These are phyloP conservation scores for Murraya koenigii DNA, from an alignment of 345 rosid genomes.

Conservation along the genomic window DNA sequence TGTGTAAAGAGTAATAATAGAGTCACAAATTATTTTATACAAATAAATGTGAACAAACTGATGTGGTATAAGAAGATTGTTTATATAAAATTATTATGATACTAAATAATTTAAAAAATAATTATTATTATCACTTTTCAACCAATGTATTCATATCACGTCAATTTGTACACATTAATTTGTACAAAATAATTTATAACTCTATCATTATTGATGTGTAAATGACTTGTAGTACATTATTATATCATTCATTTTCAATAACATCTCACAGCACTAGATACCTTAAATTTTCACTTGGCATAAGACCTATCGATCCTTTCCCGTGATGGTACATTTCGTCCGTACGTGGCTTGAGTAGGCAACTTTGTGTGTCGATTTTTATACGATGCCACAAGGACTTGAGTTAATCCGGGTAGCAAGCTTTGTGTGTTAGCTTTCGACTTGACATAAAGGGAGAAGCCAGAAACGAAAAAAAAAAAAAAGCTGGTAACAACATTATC, in stretches of 20 bases:
- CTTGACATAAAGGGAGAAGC: slow-evolving; percentile 45
- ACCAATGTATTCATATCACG: too few species aligned
- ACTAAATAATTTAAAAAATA: too few species aligned
- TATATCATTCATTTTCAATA: background rate
- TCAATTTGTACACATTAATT: too few species aligned
- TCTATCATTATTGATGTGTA: too few species aligned
- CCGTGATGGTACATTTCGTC: slow-evolving; percentile 11
- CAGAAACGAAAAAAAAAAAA: slow-evolving; percentile 37
- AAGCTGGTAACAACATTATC: slow-evolving; percentile 40
- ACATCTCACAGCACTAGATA: background rate
- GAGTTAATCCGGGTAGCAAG: slow-evolving; percentile 43
- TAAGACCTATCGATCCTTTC: slow-evolving; percentile 21
- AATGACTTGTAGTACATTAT: background rate
- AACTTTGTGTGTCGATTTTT: slow-evolving; percentile 28
- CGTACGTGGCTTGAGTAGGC: slow-evolving; percentile 13
- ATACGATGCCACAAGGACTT: slow-evolving; percentile 38
- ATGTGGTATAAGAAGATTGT: too few species aligned
- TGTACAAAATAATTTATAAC: too few species aligned
- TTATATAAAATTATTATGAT: too few species aligned
- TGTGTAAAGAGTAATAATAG: too few species aligned
- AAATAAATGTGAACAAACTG: too few species aligned
- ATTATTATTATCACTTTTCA: too few species aligned
- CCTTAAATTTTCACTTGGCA: slow-evolving; percentile 49
- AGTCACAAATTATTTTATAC: too few species aligned
- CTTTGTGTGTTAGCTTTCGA: slow-evolving; percentile 21